Evolutionary conservation across 2,329 filamentous ascomycete genomes (phyloP).

Genomic region (Fusarium luffae): DNA sequence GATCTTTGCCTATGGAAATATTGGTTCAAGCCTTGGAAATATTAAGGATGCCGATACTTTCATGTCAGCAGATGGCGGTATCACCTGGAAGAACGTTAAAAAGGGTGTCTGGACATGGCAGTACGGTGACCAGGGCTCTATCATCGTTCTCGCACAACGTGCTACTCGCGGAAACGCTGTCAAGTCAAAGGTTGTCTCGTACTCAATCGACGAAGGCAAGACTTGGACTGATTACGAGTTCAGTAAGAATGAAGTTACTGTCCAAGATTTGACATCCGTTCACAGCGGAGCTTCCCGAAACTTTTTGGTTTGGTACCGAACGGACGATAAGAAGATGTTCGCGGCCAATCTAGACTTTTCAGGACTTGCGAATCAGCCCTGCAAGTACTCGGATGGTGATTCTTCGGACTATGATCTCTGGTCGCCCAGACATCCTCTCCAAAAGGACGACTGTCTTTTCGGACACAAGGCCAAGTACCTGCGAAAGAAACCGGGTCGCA

Average conservation of each 20-base stretch:
- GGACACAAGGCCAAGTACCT: slow-evolving; percentile 91
- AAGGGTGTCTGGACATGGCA: slow-evolving; percentile 94
- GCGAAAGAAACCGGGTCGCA: slow-evolving; percentile 81
- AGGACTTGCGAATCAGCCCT: slow-evolving; percentile 78
- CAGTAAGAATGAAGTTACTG: slow-evolving; percentile 73
- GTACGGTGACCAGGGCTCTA: slow-evolving; percentile 93
- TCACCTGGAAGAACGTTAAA: slow-evolving; percentile 86
- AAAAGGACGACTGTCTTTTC: slow-evolving; percentile 86
- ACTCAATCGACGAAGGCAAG: slow-evolving; percentile 82
- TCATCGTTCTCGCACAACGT: slow-evolving; percentile 87
- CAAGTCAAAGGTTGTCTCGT: slow-evolving; percentile 75
- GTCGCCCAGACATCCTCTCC: slow-evolving; percentile 84
- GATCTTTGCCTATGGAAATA: slow-evolving; percentile 92
- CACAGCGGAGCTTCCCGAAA: slow-evolving; percentile 90
- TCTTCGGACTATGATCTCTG: slow-evolving; percentile 82
- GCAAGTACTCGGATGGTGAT: slow-evolving; percentile 72
- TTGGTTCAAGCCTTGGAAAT: slow-evolving; percentile 75
- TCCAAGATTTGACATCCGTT: slow-evolving; percentile 86
- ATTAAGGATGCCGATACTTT: slow-evolving; percentile 86
- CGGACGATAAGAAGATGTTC: slow-evolving; percentile 66
- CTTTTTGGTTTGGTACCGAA: slow-evolving; percentile 87
- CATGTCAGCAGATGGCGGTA: slow-evolving; percentile 89
- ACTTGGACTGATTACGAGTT: slow-evolving; percentile 84
- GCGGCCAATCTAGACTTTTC: slow-evolving; percentile 91
- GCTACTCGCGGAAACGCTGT: slow-evolving; percentile 73